A percentile compares a stretch with the other conserved stretches of the same genome.
phyloP scores from a whole-genome alignment of 352 stramenopile species.

The Blastocystis sp. region DNA sequence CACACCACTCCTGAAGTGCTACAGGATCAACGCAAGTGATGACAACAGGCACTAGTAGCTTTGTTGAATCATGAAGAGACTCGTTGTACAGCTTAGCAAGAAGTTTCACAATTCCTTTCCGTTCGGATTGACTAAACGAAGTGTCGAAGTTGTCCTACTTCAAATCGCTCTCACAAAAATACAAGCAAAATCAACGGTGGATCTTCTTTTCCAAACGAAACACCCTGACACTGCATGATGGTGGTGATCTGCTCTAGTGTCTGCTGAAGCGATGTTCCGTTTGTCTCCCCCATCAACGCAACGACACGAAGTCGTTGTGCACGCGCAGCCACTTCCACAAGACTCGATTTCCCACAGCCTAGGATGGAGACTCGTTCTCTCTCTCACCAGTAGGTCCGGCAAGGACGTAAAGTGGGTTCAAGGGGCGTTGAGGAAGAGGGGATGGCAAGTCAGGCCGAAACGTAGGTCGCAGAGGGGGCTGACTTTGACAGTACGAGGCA shows the following conservation, averaged over 20 bases:
- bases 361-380: not conserved
- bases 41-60: not conserved
- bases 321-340: not conserved
- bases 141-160: slow-evolving; percentile 49
- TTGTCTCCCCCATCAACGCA: not conserved
- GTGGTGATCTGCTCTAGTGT: not conserved
- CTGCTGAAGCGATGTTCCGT: not conserved
- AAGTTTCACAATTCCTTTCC: not conserved
- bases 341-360: slow-evolving; percentile 10
- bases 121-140: not conserved
- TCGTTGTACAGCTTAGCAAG: not conserved
- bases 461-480: slow-evolving; percentile 16
- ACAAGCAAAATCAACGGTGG: slow-evolving; percentile 34
- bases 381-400: not conserved
- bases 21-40: slow-evolving; percentile 10
- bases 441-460: slow-evolving; percentile 3
- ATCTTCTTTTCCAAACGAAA: not conserved
- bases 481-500: not conserved
- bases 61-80: not conserved
- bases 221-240: not conserved
- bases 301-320: not conserved
- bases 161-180: not conserved
- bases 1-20: not conserved
- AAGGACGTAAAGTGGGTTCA: not conserved
- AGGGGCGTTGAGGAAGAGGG: not conserved